Percentiles rank a stretch among this genome's conserved stretches.
These are phyloP conservation scores for Diaporthe sp. DNA, from an alignment of 2,329 filamentous ascomycete genomes.

Conservation along the genomic window DNA sequence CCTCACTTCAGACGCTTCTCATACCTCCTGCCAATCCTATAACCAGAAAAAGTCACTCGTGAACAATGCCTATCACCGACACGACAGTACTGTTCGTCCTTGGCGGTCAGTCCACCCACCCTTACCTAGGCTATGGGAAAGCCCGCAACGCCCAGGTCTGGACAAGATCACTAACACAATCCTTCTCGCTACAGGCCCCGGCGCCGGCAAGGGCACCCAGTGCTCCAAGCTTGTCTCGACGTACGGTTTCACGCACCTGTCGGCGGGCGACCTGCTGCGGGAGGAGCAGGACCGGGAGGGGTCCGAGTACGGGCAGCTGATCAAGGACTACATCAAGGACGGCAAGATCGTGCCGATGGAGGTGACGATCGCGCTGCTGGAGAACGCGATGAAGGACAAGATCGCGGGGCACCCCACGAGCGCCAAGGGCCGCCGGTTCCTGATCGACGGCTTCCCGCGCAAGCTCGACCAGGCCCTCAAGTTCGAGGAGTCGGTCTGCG, in stretches of 20 bases:
- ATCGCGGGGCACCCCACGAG: constrained; percentile 63
- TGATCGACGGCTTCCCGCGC: constrained; percentile 87
- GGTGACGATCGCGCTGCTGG: constrained; percentile 91
- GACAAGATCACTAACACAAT: background rate
- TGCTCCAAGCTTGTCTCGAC: constrained; percentile 88
- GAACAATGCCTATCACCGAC: constrained; percentile 44
- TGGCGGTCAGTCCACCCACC: constrained; percentile 32
- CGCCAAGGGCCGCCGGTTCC: constrained; percentile 76
- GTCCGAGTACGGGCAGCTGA: constrained; percentile 91
- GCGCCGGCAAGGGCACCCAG: constrained; percentile 96
- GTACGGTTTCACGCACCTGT: constrained; percentile 94
- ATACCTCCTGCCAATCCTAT: background rate
- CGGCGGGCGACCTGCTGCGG: constrained; percentile 91
- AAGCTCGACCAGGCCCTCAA: constrained; percentile 97
- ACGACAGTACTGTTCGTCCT: constrained; percentile 43
- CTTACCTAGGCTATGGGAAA: background rate
- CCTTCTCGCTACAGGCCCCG: constrained; percentile 72
- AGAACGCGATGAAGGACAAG: constrained; percentile 88
- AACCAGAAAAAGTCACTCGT: background rate
- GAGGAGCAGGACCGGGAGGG: constrained; percentile 92
- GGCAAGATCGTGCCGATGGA: constrained; percentile 99
- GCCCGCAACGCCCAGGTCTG: too few species aligned
- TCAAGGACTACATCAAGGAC: constrained; percentile 93
- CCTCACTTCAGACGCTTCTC: background rate
- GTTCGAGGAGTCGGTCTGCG: constrained; percentile 92